Evolutionary conservation across 2,329 filamentous ascomycete genomes (phyloP).

Genomic region (Colletotrichum navitas): DNA sequence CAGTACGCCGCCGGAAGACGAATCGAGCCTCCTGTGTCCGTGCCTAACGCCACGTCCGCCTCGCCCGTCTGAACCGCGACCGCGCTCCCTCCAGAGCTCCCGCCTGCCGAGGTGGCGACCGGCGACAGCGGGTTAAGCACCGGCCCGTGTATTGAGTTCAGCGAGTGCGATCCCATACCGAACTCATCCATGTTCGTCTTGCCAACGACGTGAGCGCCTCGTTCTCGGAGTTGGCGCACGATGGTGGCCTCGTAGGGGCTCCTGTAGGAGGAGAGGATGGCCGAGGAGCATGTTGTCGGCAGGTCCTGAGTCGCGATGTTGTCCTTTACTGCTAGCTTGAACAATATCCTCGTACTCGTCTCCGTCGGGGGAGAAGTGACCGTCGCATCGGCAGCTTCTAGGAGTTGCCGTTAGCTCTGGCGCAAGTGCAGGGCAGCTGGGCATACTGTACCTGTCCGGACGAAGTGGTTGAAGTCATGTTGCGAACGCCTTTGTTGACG

Average conservation of each 20-base stretch:
- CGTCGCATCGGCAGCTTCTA: conserved; percentile 12
- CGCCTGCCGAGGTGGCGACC: conserved; percentile 76
- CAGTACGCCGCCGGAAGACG: conserved; percentile 90
- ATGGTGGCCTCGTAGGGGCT: conserved; percentile 89
- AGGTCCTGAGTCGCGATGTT: conserved; percentile 76
- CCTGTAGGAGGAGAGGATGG: conserved; percentile 75
- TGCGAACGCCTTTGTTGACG: background rate
- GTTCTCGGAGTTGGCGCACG: conserved; percentile 73
- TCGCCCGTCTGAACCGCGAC: conserved; percentile 78
- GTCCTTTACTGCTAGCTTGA: conserved; percentile 77
- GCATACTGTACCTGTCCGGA: conserved; percentile 25
- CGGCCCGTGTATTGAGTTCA: conserved; percentile 75
- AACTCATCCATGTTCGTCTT: conserved; percentile 98
- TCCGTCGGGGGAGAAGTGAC: background rate
- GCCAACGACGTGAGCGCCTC: conserved; percentile 74
- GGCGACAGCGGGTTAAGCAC: conserved; percentile 65
- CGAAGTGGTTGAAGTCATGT: conserved; percentile 41
- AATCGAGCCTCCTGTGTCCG: conserved; percentile 93
- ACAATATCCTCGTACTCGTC: conserved; percentile 38
- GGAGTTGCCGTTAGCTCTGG: background rate
- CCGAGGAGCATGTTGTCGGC: conserved; percentile 88
- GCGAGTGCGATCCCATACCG: conserved; percentile 91
- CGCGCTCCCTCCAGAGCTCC: conserved; percentile 94
- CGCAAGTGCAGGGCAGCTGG: conserved; percentile 3
- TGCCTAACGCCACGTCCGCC: conserved; percentile 79